Evolutionary conservation across 2,329 filamentous ascomycete genomes (phyloP).

Genomic region (Cladosporium sphaerospermum): DNA sequence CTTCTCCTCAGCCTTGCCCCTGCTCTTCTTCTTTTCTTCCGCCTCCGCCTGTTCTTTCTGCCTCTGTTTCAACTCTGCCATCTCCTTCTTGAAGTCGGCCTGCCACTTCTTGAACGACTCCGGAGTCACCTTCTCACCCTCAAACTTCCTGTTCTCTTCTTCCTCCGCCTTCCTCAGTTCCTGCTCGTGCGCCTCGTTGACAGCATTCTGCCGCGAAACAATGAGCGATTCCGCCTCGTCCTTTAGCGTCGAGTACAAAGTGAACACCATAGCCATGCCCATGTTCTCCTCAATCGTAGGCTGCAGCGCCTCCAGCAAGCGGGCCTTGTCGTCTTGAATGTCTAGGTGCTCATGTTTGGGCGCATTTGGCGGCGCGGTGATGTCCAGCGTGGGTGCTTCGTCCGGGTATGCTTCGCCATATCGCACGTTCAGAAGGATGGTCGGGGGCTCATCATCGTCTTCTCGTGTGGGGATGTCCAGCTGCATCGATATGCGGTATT

Average conservation of each 20-base stretch:
- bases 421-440: constrained; percentile 73
- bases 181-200: constrained; percentile 47
- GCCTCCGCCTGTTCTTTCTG: constrained; percentile 60
- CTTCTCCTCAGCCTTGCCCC: constrained; percentile 64
- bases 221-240: constrained; percentile 86
- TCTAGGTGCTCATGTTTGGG: constrained; percentile 67
- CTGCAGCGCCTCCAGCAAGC: constrained; percentile 63
- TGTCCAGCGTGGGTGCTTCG: constrained; percentile 72
- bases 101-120: constrained; percentile 83
- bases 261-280: constrained; percentile 97
- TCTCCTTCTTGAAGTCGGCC: constrained; percentile 68
- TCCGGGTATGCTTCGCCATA: constrained; percentile 93
- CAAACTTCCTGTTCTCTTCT: constrained; percentile 95
- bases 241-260: constrained; percentile 78
- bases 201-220: constrained; percentile 61
- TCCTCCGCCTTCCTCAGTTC: constrained; percentile 62
- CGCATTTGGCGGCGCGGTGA: constrained; percentile 66
- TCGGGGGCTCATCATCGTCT: constrained; percentile 53
- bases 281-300: constrained; percentile 84
- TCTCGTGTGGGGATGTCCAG: constrained; percentile 59
- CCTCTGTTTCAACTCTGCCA: constrained; percentile 62
- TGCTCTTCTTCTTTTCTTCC: constrained; percentile 54
- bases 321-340: constrained; percentile 70
- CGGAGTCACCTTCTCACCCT: constrained; percentile 79
- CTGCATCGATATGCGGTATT: constrained; percentile 79